Evolutionary conservation across 2,329 filamentous ascomycete genomes (phyloP).

Genomic region (Pestalotiopsis sp.): DNA sequence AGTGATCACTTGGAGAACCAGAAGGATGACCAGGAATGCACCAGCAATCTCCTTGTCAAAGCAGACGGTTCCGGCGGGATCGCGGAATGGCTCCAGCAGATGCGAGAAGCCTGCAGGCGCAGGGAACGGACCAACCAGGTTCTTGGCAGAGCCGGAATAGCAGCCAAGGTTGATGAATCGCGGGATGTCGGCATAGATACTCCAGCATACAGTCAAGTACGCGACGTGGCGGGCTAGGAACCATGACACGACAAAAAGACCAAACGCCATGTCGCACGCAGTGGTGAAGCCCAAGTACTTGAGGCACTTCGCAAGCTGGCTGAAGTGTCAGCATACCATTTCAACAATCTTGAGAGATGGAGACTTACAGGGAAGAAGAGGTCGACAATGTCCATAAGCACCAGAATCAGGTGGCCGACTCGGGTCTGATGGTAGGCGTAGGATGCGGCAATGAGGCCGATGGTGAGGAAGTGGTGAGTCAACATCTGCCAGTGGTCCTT

Average conservation of each 20-base stretch:
- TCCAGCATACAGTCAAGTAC: slow-evolving; percentile 82
- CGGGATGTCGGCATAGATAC: slow-evolving; percentile 71
- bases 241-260: slow-evolving; percentile 85
- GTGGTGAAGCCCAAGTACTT: slow-evolving; percentile 83
- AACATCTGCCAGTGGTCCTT: slow-evolving; percentile 98
- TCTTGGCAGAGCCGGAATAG: slow-evolving; percentile 63
- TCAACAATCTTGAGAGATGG: neutral
- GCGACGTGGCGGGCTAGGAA: slow-evolving; percentile 79
- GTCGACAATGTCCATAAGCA: slow-evolving; percentile 93
- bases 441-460: slow-evolving; percentile 75
- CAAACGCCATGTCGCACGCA: slow-evolving; percentile 82
- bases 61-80: slow-evolving; percentile 76
- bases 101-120: slow-evolving; percentile 59
- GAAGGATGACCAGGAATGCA: slow-evolving; percentile 76
- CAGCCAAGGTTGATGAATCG: slow-evolving; percentile 68
- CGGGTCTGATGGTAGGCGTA: slow-evolving; percentile 88
- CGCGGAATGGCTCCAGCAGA: slow-evolving; percentile 73
- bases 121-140: slow-evolving; percentile 58
- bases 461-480: slow-evolving; percentile 90
- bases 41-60: slow-evolving; percentile 76
- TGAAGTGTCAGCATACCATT: neutral
- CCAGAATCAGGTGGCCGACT: slow-evolving; percentile 85
- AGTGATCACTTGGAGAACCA: slow-evolving; percentile 79
- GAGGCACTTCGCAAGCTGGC: slow-evolving; percentile 83
- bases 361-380: slow-evolving; percentile 78